phyloP scores from a whole-genome alignment of 2,329 filamentous ascomycete species.

The Exophiala spinifera region DNA sequence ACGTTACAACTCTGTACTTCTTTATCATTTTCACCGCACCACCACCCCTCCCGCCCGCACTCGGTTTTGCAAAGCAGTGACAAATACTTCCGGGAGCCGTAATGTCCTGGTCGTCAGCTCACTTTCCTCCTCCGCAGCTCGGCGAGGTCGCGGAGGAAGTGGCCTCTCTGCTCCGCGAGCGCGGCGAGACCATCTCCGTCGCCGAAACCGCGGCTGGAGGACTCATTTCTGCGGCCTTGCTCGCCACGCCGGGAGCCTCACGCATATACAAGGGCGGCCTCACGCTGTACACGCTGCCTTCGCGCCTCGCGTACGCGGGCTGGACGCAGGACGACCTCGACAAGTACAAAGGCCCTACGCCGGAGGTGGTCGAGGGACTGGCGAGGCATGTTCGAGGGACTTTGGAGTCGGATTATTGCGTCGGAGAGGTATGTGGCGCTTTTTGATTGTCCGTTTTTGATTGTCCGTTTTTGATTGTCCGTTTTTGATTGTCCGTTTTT shows the following conservation, averaged over 20 bases:
- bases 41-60: no score
- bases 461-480: no score
- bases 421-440: slow-evolving; percentile 27
- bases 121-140: slow-evolving; percentile 17
- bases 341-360: slow-evolving; percentile 58
- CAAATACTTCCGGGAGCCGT: no score
- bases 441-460: not conserved
- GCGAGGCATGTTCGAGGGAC: slow-evolving; percentile 57
- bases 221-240: slow-evolving; percentile 57
- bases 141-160: slow-evolving; percentile 17
- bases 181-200: slow-evolving; percentile 57
- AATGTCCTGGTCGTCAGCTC: not conserved
- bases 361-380: slow-evolving; percentile 55
- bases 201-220: slow-evolving; percentile 64
- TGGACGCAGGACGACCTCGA: slow-evolving; percentile 57
- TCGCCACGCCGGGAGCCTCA: slow-evolving; percentile 58
- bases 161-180: slow-evolving; percentile 39
- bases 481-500: no score
- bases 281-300: slow-evolving; percentile 60
- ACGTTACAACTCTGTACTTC: no score
- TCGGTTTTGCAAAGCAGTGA: no score
- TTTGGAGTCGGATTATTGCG: slow-evolving; percentile 52
- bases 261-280: slow-evolving; percentile 60
- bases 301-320: slow-evolving; percentile 57
- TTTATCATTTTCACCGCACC: no score